phyloP scores from a whole-genome alignment of 257 asterid species.

The Salvia hispanica region DNA sequence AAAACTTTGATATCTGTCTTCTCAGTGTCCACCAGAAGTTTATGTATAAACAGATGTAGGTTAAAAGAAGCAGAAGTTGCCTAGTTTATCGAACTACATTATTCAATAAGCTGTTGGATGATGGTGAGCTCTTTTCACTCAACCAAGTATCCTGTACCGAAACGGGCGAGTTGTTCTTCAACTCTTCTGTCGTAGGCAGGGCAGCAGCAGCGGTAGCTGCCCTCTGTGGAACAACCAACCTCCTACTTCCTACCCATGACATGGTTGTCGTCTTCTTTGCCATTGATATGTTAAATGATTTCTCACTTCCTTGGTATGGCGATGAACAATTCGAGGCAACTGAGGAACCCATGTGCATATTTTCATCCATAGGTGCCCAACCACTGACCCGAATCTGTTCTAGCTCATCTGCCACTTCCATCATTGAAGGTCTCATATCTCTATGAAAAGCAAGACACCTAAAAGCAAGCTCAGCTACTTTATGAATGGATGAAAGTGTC shows the following conservation, averaged over 20 bases:
- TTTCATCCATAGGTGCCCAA: conserved; percentile 79
- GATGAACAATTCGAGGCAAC: conserved; percentile 72
- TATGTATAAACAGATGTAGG: conserved; percentile 26
- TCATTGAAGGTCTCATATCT: conserved; percentile 94
- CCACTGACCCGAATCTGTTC: conserved; percentile 77
- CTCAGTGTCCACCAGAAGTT: conserved; percentile 25
- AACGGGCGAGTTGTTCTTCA: conserved; percentile 61
- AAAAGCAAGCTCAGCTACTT: conserved; percentile 86
- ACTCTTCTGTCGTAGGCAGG: conserved; percentile 44
- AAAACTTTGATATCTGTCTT: conserved; percentile 25
- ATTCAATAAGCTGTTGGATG: conserved; percentile 67
- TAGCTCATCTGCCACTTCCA: conserved; percentile 92
- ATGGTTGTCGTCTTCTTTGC: conserved; percentile 34
- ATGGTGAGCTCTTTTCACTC: conserved; percentile 82
- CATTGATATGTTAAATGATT: conserved; percentile 44
- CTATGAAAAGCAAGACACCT: conserved; percentile 88
- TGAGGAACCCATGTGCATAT: conserved; percentile 51
- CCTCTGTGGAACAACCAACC: conserved; percentile 47
- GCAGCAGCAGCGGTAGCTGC: background rate
- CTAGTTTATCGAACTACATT: conserved; percentile 38
- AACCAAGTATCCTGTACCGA: conserved; percentile 84
- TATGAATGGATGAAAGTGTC: conserved; percentile 80
- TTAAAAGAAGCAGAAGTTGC: background rate
- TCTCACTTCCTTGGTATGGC: conserved; percentile 63
- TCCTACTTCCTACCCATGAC: conserved; percentile 49